Conservation (phyloP, 2,329 filamentous ascomycete species). For the Atkinsonella texensis region DNA sequence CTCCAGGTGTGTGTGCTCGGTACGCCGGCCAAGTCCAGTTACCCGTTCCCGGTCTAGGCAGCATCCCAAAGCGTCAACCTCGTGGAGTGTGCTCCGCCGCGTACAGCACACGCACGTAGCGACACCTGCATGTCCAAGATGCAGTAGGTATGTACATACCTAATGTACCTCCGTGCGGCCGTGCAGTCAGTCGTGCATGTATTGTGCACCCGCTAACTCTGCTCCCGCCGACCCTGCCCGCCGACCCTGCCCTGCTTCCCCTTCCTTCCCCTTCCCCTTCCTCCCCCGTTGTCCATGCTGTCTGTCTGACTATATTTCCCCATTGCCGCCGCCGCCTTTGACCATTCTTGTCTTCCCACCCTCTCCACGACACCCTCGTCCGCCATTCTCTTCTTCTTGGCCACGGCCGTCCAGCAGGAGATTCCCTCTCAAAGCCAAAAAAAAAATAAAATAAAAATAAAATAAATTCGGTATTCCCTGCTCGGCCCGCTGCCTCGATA, state of each 20-base stretch:
- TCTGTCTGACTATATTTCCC: background rate
- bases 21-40: background rate
- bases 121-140: too few species aligned
- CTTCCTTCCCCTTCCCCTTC: background rate
- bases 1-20: background rate
- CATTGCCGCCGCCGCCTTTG: slow-evolving; percentile 32
- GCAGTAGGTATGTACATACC: too few species aligned
- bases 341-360: slow-evolving; percentile 29
- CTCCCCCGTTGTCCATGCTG: background rate
- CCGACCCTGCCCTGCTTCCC: too few species aligned
- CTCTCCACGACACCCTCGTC: slow-evolving; percentile 47
- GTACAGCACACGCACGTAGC: too few species aligned
- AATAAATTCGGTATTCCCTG: slow-evolving; percentile 19
- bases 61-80: too few species aligned
- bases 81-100: background rate
- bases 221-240: background rate
- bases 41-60: too few species aligned
- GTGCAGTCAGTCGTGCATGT: too few species aligned
- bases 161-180: too few species aligned
- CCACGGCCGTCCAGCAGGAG: slow-evolving; percentile 48
- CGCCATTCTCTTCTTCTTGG: slow-evolving; percentile 44
- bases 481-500: slow-evolving; percentile 39
- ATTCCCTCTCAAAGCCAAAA: slow-evolving; percentile 16
- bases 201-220: too few species aligned
- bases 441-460: background rate